Base-by-base conservation (phyloP, 192 early-diverging fungal species). In the Phycomyces nitens region DNA sequence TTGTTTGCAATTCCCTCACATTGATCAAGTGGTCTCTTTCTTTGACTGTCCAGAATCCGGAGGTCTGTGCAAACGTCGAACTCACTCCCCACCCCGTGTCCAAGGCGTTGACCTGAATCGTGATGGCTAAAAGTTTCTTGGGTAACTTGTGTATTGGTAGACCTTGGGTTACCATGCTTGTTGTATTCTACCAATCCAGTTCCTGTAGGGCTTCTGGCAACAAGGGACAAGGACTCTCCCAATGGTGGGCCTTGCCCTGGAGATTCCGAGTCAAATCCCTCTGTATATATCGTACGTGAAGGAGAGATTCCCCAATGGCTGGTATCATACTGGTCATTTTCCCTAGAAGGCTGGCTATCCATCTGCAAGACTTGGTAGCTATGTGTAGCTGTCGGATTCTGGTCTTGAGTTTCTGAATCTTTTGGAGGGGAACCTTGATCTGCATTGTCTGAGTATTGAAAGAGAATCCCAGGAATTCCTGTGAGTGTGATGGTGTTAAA, bases 241-340 rank as follows among this genome's bases (percentile, higher is more conserved):
- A 67, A 22, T 12, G 6, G 21, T n/a, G n/a, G n/a, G n/a, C n/a
- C n/a, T 38, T 39, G 5, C 7, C 0, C 18, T 34, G 24, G 5
- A 56, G 16, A 14, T 15, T 34, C 54, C 12, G 3, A 3, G 58
- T 34, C 5, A 68, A 16, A 16, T 53, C 58, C 12, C 66, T 22
- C 51, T 68, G 57, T 7, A 68, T 1, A 55, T 43, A 47, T 23
- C 47, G 43, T 9, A 61, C 15, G 26, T 61, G 47, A 6, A 61
- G 59, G 11, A 61, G 24, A 5, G 66, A 56, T 54, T 60, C 49
- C 5, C 58, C 57, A 2, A 67, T 58, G 0, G 65, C 65, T 26
- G 65, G 58, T 8, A 67, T 67, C 49, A 67, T 26, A 0, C 57
- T 6, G 1, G 65, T 67, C 38, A 58, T 42, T n/a, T 67, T 60